Conservation (phyloP, 768 basidiomycete species). For the Lactarius trivialis region DNA sequence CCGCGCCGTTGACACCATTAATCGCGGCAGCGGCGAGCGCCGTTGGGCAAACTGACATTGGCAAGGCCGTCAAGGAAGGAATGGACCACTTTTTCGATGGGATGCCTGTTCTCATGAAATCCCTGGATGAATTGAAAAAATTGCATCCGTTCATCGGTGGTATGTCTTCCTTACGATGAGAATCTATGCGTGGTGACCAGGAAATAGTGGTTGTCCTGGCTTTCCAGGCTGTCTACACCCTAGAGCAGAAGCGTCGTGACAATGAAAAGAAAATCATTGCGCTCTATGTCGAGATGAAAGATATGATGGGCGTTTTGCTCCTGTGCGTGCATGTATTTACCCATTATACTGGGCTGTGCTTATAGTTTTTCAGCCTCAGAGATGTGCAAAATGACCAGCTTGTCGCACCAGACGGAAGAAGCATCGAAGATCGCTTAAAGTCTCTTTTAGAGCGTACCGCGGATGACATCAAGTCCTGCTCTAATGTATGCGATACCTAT, state of each 20-base stretch:
- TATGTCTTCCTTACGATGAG: constrained; percentile 6
- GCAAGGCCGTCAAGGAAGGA: constrained; percentile 19
- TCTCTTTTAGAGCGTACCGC: constrained; percentile 27
- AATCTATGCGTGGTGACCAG: background rate
- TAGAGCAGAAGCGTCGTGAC: constrained; percentile 43
- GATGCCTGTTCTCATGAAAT: constrained; percentile 27
- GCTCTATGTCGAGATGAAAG: constrained; percentile 44
- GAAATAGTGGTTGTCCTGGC: constrained; percentile 41
- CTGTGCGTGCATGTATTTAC: background rate
- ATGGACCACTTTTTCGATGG: constrained; percentile 25
- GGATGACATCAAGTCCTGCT: constrained; percentile 31
- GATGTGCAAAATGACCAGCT: constrained; percentile 29
- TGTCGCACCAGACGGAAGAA: constrained; percentile 30
- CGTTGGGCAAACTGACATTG: constrained; percentile 2
- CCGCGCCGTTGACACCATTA: background rate
- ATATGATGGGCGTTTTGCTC: constrained; percentile 35
- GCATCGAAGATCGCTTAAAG: constrained; percentile 32
- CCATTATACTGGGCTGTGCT: background rate
- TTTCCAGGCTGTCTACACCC: constrained; percentile 42
- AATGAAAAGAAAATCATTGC: constrained; percentile 45
- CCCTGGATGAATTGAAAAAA: constrained; percentile 27
- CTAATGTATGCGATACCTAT: constrained; percentile 32
- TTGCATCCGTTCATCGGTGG: constrained; percentile 29
- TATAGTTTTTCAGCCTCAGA: constrained; percentile 26
- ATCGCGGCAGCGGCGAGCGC: constrained; percentile 3